Evolutionary conservation across 306 rosid species (phyloP).

Genomic region (Carpinus fangiana): DNA sequence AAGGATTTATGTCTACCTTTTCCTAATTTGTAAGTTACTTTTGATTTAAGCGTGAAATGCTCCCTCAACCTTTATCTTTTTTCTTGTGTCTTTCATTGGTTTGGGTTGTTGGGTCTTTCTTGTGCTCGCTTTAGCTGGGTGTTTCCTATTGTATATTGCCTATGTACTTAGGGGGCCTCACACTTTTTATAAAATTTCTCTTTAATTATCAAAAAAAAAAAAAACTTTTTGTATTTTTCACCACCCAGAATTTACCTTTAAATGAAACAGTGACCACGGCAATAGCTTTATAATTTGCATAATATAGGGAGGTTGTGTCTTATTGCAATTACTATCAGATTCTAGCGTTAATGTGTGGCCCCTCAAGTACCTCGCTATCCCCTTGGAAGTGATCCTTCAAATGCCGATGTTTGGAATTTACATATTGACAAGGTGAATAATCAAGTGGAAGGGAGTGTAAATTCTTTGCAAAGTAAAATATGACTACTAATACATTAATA

Average conservation of each 20-base stretch:
- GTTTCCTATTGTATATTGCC: no score
- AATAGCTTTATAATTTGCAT: conserved; percentile 5
- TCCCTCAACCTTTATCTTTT: not conserved
- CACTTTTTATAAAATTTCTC: no score
- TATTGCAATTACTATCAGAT: not conserved
- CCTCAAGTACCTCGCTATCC: not conserved
- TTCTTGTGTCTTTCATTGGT: no score
- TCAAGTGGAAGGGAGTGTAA: not conserved
- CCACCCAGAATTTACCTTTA: not conserved
- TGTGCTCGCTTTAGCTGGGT: no score
- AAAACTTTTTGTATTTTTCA: not conserved
- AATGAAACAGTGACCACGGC: not conserved
- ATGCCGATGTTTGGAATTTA: no score
- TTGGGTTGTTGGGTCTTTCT: no score
- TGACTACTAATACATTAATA: not conserved
- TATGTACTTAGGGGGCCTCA: no score
- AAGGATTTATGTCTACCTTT: not conserved
- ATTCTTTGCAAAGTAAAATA: not conserved
- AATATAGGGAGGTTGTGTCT: not conserved
- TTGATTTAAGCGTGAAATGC: not conserved
- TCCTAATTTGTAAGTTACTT: not conserved
- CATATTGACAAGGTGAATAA: not conserved
- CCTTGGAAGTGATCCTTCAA: not conserved
- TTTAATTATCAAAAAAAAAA: no score
- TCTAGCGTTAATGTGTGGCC: not conserved